A percentile compares a stretch with the other conserved stretches of the same genome.
Evolutionary conservation across 2,329 filamentous ascomycete genomes (phyloP).

Genomic region (Celoporthe dispersa): DNA sequence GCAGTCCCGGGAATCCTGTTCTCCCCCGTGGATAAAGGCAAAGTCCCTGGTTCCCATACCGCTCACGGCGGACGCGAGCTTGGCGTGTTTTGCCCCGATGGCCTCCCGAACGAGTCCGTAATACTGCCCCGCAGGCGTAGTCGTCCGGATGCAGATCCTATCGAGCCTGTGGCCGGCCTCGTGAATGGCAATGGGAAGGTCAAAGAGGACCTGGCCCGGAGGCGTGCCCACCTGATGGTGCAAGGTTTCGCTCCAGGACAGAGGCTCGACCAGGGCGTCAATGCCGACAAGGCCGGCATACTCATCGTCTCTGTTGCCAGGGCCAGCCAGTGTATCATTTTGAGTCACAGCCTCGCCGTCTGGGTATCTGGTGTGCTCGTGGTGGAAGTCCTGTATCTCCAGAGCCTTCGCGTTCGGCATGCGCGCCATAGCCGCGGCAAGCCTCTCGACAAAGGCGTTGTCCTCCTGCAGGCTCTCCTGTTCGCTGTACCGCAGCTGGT

Average conservation of each 20-base stretch:
- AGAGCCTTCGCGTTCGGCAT: slow-evolving; percentile 20
- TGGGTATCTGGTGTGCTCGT: background rate
- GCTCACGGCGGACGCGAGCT: slow-evolving; percentile 8
- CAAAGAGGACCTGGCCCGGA: slow-evolving; percentile 12
- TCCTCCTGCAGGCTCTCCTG: slow-evolving; percentile 17
- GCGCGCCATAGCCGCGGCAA: slow-evolving; percentile 19
- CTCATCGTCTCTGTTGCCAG: background rate
- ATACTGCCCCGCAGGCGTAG: slow-evolving; percentile 17
- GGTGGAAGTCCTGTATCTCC: slow-evolving; percentile 22
- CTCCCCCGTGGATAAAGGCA: slow-evolving; percentile 14
- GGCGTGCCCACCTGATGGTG: slow-evolving; percentile 6
- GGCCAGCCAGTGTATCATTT: too few species aligned
- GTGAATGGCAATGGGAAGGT: slow-evolving; percentile 8
- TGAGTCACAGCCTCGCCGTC: background rate
- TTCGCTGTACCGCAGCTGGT: slow-evolving; percentile 15
- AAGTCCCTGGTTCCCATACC: slow-evolving; percentile 18
- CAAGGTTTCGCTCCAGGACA: slow-evolving; percentile 19
- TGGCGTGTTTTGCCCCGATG: background rate
- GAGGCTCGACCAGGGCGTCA: slow-evolving; percentile 21
- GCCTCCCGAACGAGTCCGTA: slow-evolving; percentile 7
- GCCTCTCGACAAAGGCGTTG: slow-evolving; percentile 16
- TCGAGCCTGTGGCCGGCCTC: slow-evolving; percentile 14
- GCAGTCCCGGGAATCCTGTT: background rate
- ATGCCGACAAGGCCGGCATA: slow-evolving; percentile 20
- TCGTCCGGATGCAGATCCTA: slow-evolving; percentile 20